These are phyloP conservation scores for Eucalyptus polybractea DNA, from an alignment of 345 rosid species.

Conservation along the genomic window DNA sequence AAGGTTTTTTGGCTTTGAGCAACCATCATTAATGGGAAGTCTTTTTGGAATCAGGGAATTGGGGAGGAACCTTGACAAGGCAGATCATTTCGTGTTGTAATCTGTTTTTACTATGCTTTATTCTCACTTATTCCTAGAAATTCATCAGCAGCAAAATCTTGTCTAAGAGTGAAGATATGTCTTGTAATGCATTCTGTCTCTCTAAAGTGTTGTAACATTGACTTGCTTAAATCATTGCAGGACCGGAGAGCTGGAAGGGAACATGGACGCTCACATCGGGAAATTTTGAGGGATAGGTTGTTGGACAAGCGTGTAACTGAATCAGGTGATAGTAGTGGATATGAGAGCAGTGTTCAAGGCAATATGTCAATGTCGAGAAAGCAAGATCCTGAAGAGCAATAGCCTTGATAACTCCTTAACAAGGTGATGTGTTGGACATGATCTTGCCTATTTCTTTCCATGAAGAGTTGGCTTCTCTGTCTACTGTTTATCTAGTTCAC, in stretches of 20 bases:
- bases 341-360: conserved; percentile 41
- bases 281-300: conserved; percentile 18
- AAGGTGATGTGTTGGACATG: neutral
- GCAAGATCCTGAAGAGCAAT: conserved; percentile 28
- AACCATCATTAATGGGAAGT: neutral
- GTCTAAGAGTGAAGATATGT: neutral
- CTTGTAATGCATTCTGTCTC: neutral
- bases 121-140: neutral
- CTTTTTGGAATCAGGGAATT: neutral
- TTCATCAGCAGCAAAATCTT: neutral
- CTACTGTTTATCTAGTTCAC: neutral
- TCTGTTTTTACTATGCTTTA: neutral
- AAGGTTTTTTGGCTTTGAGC: neutral
- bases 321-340: conserved; percentile 75
- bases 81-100: neutral
- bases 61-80: neutral
- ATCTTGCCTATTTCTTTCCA: neutral
- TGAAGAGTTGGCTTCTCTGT: neutral
- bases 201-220: neutral
- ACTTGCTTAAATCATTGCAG: conserved; percentile 14
- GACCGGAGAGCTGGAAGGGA: conserved; percentile 49
- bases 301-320: conserved; percentile 39
- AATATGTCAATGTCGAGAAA: conserved; percentile 24
- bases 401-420: neutral
- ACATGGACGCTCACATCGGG: conserved; percentile 12